phyloP scores from a whole-genome alignment of 139 green algal genomes.

The Volvox reticuliferus region DNA sequence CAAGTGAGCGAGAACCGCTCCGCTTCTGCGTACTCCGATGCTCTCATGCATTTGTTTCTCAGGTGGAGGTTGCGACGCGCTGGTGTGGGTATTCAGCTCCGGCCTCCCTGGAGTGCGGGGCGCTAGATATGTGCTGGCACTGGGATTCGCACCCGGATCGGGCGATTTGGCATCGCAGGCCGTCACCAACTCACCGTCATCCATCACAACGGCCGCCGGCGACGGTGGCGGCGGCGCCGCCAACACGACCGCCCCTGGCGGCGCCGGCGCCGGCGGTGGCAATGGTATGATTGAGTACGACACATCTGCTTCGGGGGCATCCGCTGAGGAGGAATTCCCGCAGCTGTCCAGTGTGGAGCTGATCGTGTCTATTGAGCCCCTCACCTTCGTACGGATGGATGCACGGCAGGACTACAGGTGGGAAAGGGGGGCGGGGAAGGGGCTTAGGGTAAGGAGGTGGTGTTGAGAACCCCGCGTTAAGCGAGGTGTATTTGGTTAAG shows the following conservation, averaged over 20 bases:
- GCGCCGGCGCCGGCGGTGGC: neutral
- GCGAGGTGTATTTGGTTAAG: neutral
- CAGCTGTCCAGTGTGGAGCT: slow-evolving; percentile 56
- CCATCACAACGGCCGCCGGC: neutral
- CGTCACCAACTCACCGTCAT: neutral
- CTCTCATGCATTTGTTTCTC: too few relatives aligned
- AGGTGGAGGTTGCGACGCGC: slow-evolving; percentile 56
- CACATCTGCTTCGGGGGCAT: neutral
- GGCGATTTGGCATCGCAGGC: slow-evolving; percentile 51
- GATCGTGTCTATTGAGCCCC: slow-evolving; percentile 55
- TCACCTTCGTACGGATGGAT: neutral
- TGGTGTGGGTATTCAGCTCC: slow-evolving; percentile 56
- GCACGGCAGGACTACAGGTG: slow-evolving; percentile 42
- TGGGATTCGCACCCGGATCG: slow-evolving; percentile 58
- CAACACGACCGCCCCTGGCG: neutral
- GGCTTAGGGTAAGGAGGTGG: neutral
- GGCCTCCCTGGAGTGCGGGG: slow-evolving; percentile 57
- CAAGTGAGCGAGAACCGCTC: too few relatives aligned
- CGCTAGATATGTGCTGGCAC: slow-evolving; percentile 64
- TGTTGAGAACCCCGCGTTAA: neutral
- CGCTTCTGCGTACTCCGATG: too few relatives aligned
- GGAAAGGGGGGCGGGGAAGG: neutral
- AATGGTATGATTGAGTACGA: neutral
- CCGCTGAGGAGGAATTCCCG: slow-evolving; percentile 30
- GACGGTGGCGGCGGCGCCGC: neutral